Evolutionary conservation across 148 eudicot species (phyloP).

Genomic region (Chenopodium album): DNA sequence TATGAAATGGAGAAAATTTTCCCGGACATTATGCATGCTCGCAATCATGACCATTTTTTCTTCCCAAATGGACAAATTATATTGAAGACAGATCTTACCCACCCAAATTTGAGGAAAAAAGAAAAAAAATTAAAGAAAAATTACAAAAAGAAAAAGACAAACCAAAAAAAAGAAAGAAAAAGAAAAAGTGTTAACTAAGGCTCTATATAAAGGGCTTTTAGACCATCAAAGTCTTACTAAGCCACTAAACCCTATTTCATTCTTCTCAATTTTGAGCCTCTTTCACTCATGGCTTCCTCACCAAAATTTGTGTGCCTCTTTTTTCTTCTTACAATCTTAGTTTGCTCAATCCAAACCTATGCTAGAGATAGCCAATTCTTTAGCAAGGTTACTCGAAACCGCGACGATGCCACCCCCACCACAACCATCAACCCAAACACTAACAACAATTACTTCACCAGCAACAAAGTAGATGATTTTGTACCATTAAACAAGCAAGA

Average conservation of each 20-base stretch:
- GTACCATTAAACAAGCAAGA: constrained; percentile 22
- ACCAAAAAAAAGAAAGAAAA: not conserved
- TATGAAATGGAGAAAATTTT: constrained; percentile 6
- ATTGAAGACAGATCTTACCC: constrained; percentile 14
- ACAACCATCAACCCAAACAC: constrained; percentile 14
- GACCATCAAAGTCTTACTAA: constrained; percentile 22
- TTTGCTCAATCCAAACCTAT: constrained; percentile 40
- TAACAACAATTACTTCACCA: not conserved
- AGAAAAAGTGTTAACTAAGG: constrained; percentile 2
- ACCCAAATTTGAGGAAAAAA: not conserved
- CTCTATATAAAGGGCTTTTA: constrained; percentile 34
- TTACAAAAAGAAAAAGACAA: not conserved
- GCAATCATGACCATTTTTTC: constrained; percentile 28
- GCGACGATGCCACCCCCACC: constrained; percentile 4
- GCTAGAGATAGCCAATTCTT: constrained; percentile 81
- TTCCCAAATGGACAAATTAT: constrained; percentile 6
- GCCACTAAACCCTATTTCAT: constrained; percentile 21
- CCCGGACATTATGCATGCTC: constrained; percentile 17
- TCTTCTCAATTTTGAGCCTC: constrained; percentile 10
- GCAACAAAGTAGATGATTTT: constrained; percentile 15
- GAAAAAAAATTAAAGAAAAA: not conserved
- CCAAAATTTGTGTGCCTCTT: constrained; percentile 30
- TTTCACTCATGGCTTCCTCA: constrained; percentile 28
- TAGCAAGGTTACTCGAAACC: constrained; percentile 47
- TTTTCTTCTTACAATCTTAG: constrained; percentile 40